Evolutionary conservation across 2,329 filamentous ascomycete species (phyloP).

Genomic region (Onygenales sp.): DNA sequence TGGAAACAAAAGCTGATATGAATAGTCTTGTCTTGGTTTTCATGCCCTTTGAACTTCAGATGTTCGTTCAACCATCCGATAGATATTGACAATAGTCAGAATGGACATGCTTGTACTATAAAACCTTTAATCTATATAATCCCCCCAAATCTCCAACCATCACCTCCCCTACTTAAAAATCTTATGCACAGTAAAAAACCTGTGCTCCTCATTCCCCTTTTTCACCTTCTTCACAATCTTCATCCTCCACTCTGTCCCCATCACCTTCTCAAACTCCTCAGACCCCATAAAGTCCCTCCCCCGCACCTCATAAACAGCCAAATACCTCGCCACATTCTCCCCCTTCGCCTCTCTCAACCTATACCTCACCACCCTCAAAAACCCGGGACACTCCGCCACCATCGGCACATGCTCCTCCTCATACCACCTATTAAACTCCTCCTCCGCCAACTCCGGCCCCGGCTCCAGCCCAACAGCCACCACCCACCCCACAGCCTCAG

Average conservation of each 20-base stretch:
- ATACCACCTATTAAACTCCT: slow-evolving; percentile 60
- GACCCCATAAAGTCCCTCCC: neutral
- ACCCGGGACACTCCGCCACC: slow-evolving; percentile 66
- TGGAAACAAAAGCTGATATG: too few species aligned
- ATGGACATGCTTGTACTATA: too few species aligned
- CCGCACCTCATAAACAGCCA: neutral
- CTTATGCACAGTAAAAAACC: neutral
- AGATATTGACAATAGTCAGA: too few species aligned
- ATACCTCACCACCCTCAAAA: slow-evolving; percentile 45
- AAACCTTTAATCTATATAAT: too few species aligned
- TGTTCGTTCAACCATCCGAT: too few species aligned
- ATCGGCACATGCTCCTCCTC: slow-evolving; percentile 63
- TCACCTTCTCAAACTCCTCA: neutral
- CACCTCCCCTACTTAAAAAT: neutral
- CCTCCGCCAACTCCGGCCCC: slow-evolving; percentile 38
- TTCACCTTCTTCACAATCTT: neutral
- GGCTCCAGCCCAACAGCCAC: slow-evolving; percentile 35
- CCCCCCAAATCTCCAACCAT: too few species aligned
- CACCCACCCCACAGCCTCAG: slow-evolving; percentile 12
- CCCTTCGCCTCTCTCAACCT: neutral
- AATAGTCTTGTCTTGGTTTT: too few species aligned
- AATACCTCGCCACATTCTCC: neutral
- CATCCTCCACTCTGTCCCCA: neutral
- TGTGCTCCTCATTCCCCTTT: neutral
- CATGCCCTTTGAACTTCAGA: too few species aligned